Base-by-base conservation (phyloP, 768 basidiomycete species). In the Rhizopogon salebrosus region DNA sequence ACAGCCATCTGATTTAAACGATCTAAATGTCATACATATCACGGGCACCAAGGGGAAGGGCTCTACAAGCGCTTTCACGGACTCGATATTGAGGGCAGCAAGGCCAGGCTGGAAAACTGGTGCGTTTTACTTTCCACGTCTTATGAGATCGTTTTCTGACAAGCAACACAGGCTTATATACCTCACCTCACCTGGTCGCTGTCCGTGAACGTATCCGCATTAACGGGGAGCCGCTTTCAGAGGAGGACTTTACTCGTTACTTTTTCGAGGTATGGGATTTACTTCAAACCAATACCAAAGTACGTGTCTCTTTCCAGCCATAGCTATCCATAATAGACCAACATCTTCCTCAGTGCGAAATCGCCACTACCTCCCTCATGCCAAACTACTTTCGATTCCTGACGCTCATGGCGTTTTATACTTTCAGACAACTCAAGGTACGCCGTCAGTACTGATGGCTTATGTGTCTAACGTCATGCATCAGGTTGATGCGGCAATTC, bases 11-110 rank as follows among this genome's bases (percentile, higher is more conserved):
- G 86, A 95, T 57, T 78, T 99, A 39, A 94, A 98, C 65, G 71
- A 72, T 22, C 75, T 99, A 50, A 95, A 98, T 68, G 92, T 95
- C 53, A 82, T 98, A 42, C 95, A 99, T 73, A 84, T 99, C 59
- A 95, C 95, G 8, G 95, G 95, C 3, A 98, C 97, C 4, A 99
- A 99, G 71, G 95, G 95, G 31, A 99, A 99, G 68, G 95, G 95
- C 6, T 98, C 95, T 3, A 94, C 97, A 1, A 92, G 90, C 58
- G 95, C 97, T 7, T 98, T 98, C 62, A 80, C 83, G 4, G 88
- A 93, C 61, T 90, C 89, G 9, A 85, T 98, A 49, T 74, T 98
- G 46, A 81, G 91, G n/a, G 76, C 80, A 54, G 70, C 78, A n/a
- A 79, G 72, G 58, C 87, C 94, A 6, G 71, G 76, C 2, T 90